A percentile compares a stretch with the other conserved stretches of the same genome.
phyloP scores from a whole-genome alignment of 169 alveolate genomes.

The Eimeria zaria region DNA sequence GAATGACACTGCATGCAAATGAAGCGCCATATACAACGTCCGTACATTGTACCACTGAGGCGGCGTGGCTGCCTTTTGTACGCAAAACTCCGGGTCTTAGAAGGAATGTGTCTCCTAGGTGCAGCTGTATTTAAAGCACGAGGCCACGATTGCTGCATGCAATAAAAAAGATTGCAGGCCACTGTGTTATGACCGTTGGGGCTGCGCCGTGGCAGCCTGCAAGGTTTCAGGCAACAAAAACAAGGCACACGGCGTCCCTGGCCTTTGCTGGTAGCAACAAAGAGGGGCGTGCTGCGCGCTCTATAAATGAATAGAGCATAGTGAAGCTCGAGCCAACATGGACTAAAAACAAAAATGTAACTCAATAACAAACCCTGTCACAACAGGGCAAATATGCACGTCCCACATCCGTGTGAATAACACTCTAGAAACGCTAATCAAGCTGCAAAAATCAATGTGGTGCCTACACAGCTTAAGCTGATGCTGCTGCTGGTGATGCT shows the following conservation, averaged over 20 bases:
- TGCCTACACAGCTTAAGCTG: conserved; percentile 27
- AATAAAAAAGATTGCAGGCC: conserved; percentile 11
- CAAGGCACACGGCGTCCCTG: conserved; percentile 31
- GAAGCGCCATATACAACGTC: neutral
- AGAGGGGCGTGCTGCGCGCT: conserved; percentile 7
- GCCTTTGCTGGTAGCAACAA: conserved; percentile 1
- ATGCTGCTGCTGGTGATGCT: conserved; percentile 52
- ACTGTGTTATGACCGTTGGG: conserved; percentile 7
- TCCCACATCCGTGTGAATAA: conserved; percentile 61
- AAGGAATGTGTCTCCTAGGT: neutral
- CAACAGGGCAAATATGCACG: conserved; percentile 60
- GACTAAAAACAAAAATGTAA: conserved; percentile 41
- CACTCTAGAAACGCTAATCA: conserved; percentile 30
- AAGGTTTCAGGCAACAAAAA: conserved; percentile 13
- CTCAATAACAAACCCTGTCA: neutral
- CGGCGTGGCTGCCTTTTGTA: neutral
- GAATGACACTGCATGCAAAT: no score
- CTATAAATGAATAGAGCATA: neutral
- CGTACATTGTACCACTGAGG: neutral
- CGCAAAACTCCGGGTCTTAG: neutral
- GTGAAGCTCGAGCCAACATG: neutral
- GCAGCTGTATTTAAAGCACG: neutral
- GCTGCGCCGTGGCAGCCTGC: conserved; percentile 43
- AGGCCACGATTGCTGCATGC: neutral
- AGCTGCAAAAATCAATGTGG: conserved; percentile 36